Percentiles rank a stretch among this genome's conserved stretches.
Evolutionary conservation across 1,139 yeast species (phyloP).

Genomic region (Blastobotrys malaysiensis): DNA sequence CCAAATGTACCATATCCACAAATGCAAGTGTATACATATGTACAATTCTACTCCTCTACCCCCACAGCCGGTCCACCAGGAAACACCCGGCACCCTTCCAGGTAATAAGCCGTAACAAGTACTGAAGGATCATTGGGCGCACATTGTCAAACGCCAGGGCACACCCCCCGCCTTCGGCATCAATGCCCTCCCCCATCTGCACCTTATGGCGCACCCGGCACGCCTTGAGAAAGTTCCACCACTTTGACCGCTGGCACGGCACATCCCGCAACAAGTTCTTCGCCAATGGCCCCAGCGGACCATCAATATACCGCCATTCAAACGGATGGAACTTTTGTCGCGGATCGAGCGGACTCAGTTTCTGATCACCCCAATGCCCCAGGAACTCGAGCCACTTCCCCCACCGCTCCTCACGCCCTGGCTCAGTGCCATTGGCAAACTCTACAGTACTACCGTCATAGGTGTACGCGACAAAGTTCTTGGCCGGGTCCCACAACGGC

Average conservation of each 20-base stretch:
- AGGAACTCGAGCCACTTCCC: conserved; percentile 72
- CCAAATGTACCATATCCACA: too few species aligned
- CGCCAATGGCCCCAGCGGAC: conserved; percentile 83
- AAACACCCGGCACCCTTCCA: conserved; percentile 35
- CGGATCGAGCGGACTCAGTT: conserved; percentile 58
- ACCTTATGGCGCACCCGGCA: conserved; percentile 73
- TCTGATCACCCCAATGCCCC: conserved; percentile 94
- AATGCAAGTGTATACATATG: not conserved
- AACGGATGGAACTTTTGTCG: conserved; percentile 85
- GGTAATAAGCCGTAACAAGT: conserved; percentile 26
- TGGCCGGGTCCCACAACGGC: conserved; percentile 87
- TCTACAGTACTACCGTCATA: conserved; percentile 52
- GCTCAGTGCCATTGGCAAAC: conserved; percentile 40
- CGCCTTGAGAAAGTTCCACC: conserved; percentile 72
- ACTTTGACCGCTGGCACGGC: conserved; percentile 78
- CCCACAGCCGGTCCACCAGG: conserved; percentile 31
- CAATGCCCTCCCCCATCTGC: conserved; percentile 83
- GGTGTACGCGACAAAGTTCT: conserved; percentile 74
- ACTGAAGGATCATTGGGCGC: conserved; percentile 28
- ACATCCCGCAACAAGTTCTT: conserved; percentile 65
- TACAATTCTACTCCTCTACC: conserved; percentile 17
- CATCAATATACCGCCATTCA: conserved; percentile 85
- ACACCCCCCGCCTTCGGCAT: conserved; percentile 59
- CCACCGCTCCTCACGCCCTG: conserved; percentile 56
- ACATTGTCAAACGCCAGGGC: conserved; percentile 29